Percentiles rank a stretch among this genome's conserved stretches.
phyloP scores from a whole-genome alignment of 1,139 yeast species.

The Diutina rugosa region DNA sequence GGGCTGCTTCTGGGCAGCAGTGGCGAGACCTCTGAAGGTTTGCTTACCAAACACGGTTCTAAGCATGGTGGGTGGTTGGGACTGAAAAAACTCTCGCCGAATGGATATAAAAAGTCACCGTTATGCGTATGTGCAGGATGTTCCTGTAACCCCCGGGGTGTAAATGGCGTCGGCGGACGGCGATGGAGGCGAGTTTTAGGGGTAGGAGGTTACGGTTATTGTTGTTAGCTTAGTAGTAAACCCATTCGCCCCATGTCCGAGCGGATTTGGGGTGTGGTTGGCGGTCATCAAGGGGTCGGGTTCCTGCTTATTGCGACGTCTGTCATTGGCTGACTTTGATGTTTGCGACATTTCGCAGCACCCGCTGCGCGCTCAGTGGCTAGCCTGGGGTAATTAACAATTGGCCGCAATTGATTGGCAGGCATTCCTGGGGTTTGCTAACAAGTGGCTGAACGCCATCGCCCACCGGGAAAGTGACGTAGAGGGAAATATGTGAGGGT shows the following conservation, averaged over 20 bases:
- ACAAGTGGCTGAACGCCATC: background rate
- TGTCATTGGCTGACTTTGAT: background rate
- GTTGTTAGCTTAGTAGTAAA: no score
- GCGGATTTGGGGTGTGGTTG: background rate
- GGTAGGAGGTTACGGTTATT: background rate
- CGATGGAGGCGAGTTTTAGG: no score
- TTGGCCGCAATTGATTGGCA: background rate
- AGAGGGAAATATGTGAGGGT: background rate
- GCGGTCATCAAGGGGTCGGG: background rate
- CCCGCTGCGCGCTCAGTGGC: background rate
- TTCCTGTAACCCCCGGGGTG: background rate
- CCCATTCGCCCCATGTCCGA: background rate
- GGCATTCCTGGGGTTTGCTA: background rate
- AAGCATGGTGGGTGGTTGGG: slow-evolving; percentile 9
- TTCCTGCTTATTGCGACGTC: background rate
- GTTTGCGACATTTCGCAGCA: background rate
- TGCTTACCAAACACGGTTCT: slow-evolving; percentile 9
- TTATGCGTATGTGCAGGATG: background rate
- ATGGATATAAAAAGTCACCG: background rate
- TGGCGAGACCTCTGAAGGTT: slow-evolving; percentile 26
- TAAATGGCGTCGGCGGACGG: background rate
- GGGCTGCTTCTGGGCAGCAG: slow-evolving; percentile 23
- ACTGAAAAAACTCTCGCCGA: background rate
- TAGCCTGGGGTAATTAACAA: background rate
- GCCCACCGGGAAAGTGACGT: background rate